Conservation (phyloP, 495 filamentous ascomycete genomes). For the Neurospora sp. region DNA sequence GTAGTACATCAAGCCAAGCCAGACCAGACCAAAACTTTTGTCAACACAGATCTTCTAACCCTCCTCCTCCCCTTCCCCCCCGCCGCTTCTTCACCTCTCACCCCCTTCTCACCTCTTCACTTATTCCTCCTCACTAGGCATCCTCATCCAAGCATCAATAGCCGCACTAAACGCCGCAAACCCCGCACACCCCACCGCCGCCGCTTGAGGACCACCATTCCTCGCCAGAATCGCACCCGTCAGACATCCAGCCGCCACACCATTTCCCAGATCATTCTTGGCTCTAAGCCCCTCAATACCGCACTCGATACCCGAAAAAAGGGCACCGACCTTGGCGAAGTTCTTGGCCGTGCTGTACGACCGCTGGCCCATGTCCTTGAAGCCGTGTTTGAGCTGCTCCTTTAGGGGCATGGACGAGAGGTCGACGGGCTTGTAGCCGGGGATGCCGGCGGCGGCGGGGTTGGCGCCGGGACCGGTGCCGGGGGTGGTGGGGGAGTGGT, state of each 20-base stretch:
- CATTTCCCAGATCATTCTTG: slow-evolving; percentile 89
- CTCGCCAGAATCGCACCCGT: slow-evolving; percentile 81
- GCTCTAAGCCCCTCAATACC: slow-evolving; percentile 85
- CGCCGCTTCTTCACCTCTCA: neutral
- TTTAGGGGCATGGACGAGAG: slow-evolving; percentile 58
- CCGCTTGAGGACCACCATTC: slow-evolving; percentile 83
- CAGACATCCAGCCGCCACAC: slow-evolving; percentile 76
- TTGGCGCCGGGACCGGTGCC: neutral
- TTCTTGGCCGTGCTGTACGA: slow-evolving; percentile 85
- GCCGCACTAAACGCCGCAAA: slow-evolving; percentile 94
- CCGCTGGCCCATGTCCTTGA: slow-evolving; percentile 86
- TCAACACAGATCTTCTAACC: neutral
- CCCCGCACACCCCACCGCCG: slow-evolving; percentile 78
- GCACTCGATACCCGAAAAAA: slow-evolving; percentile 91
- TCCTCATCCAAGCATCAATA: slow-evolving; percentile 85
- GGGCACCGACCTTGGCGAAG: slow-evolving; percentile 82
- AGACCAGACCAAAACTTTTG: neutral
- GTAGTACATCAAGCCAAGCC: neutral
- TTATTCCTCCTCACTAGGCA: slow-evolving; percentile 43
- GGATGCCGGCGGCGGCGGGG: slow-evolving; percentile 8
- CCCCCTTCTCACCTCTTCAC: neutral
- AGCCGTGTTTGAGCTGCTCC: slow-evolving; percentile 71
- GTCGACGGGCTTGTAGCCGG: slow-evolving; percentile 33
- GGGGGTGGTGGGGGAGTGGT: slow-evolving; percentile 7
- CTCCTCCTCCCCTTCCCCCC: neutral